Base-by-base conservation (phyloP, 768 basidiomycete species). In the Ramaria sp. region DNA sequence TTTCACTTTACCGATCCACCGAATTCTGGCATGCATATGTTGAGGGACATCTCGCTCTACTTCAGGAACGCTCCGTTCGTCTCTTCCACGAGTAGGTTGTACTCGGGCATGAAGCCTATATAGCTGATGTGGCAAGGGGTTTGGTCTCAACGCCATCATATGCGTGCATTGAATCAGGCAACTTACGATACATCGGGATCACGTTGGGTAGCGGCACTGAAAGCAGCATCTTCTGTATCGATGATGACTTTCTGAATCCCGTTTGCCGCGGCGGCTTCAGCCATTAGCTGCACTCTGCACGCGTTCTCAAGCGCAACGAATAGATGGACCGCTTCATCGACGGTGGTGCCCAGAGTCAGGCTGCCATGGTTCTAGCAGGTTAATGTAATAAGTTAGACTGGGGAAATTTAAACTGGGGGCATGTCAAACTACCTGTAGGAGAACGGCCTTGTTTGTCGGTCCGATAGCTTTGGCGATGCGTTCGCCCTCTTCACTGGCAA, bases 281-380 rank as follows among this genome's bases (percentile, higher is more conserved):
- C 59, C 49, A 63, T 58, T 10, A 64, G 58, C 33, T 60, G 59
- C 7, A 64, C 63, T 33, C 60, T 53, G 56, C 63, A 64, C 34
- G 59, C 60, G n/a, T 60, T 59, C 53, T 64, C 63, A 48, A 61
- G 45, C 45, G 30, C 41, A n/a, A 6, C 41, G 24, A 46, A 59
- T 31, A 59, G 37, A 33, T 46, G 46, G 13, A 46, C 41, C 15
- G 58, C 53, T 48, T 53, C 48, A 30, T 59, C 58, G 51, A 59
- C 53, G 15, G 53, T 47, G 24, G 43, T 11, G 19, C 53, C 53
- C 1, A 45, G 53, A 4, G 53, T 54, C 15, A 54, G 41, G 19
- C 7, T 15, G 17, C 53, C 53, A 34, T 54, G 53, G 27, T 45
- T 54, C 53, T 54, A 43, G 10, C 3, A 24, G 24, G n/a, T 43